Evolutionary conservation across 495 filamentous ascomycete genomes (phyloP).

Genomic region (Penicillium alfredii): DNA sequence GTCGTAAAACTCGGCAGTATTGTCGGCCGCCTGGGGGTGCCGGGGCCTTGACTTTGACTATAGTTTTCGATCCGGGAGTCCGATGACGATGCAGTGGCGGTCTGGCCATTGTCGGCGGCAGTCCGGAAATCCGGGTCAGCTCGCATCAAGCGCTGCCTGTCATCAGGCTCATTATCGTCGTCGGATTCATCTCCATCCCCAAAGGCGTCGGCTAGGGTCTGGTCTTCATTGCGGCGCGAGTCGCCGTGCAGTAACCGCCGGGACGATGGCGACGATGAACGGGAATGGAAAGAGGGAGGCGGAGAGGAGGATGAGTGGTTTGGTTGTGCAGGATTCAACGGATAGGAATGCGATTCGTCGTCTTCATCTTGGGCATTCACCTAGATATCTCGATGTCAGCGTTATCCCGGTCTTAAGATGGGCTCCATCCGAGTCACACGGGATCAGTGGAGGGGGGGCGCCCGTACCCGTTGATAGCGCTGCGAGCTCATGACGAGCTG

Average conservation of each 20-base stretch:
- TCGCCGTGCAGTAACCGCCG: conserved; percentile 50
- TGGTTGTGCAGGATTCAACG: conserved; percentile 31
- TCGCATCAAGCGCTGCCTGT: conserved; percentile 79
- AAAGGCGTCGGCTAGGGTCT: conserved; percentile 85
- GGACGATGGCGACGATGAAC: conserved; percentile 64
- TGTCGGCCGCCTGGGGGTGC: conserved; percentile 44
- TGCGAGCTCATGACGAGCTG: conserved; percentile 66
- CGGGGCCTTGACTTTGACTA: conserved; percentile 19
- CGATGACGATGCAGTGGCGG: conserved; percentile 33
- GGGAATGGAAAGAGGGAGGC: conserved; percentile 89
- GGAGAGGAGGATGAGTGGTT: conserved; percentile 69
- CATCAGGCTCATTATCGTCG: conserved; percentile 67
- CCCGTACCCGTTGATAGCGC: conserved; percentile 78
- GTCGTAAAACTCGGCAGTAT: conserved; percentile 44
- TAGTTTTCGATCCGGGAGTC: conserved; percentile 23
- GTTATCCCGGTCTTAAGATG: conserved; percentile 6
- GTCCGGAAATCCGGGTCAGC: conserved; percentile 47
- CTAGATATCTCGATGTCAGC: conserved; percentile 27
- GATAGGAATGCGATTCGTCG: conserved; percentile 41
- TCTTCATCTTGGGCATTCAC: conserved; percentile 50
- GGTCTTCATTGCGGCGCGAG: conserved; percentile 53
- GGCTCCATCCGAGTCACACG: conserved; percentile 11
- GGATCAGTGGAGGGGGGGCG: conserved; percentile 20
- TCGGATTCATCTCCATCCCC: conserved; percentile 66
- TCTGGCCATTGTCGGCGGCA: conserved; percentile 23